Percentiles rank a stretch among this genome's conserved stretches.
Evolutionary conservation across 2,329 filamentous ascomycete species (phyloP).

Genomic region (Curvularia hawaiiensis): DNA sequence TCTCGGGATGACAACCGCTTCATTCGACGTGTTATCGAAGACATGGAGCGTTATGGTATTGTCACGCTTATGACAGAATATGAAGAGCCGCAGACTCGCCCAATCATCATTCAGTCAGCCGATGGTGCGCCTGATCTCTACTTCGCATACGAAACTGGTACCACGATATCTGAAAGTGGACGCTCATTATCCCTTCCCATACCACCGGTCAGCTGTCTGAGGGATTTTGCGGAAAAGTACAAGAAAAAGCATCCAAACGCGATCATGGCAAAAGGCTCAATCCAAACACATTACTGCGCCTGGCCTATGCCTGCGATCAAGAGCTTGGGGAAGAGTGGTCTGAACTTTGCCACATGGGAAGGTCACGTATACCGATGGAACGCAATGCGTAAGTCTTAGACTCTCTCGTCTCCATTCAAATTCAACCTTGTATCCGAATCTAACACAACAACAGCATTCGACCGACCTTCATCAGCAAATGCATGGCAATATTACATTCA

Average conservation of each 20-base stretch:
- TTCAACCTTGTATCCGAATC: too few relatives aligned
- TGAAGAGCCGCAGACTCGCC: conserved; percentile 30
- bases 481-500: conserved; percentile 41
- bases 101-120: conserved; percentile 27
- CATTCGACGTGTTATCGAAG: conserved; percentile 29
- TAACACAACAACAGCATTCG: conserved; percentile 27
- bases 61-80: conserved; percentile 24
- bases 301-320: conserved; percentile 39
- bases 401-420: too few relatives aligned
- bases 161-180: conserved; percentile 12
- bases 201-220: conserved; percentile 20
- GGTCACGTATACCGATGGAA: conserved; percentile 41
- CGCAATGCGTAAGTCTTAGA: conserved; percentile 30
- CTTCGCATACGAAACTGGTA: conserved; percentile 31
- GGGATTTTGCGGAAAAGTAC: conserved; percentile 26
- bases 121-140: conserved; percentile 36
- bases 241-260: conserved; percentile 27
- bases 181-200: conserved; percentile 22
- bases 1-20: conserved; percentile 32
- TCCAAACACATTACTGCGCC: conserved; percentile 36
- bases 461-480: conserved; percentile 33
- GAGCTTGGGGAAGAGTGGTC: conserved; percentile 24
- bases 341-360: conserved; percentile 36
- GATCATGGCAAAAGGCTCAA: conserved; percentile 23
- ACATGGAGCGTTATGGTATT: conserved; percentile 37